Evolutionary conservation across 139 green algal species (phyloP), one percentile per base, ranked within the genome.

Genomic region (Axilococcus clingmanii): DNA sequence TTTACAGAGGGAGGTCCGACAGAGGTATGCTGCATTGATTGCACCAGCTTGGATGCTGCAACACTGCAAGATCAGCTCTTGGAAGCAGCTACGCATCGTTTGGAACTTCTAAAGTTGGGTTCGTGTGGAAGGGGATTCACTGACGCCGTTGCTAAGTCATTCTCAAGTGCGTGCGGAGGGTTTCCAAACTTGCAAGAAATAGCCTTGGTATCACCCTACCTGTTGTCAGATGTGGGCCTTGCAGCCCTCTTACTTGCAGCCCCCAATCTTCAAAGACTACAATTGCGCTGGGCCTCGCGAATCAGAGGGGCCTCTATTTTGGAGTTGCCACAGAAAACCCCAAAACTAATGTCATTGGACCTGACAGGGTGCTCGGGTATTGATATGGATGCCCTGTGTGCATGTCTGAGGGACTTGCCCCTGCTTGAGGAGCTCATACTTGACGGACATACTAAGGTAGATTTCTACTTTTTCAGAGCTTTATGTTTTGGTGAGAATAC

Each of bases 91-190:
- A 19, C 14, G 15, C 6, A 4, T 43, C 57, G 66, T 52, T 57
- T 87, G 34, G 67, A 80, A 68, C 50, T 52, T 5, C 45, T 88
- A 23, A 67, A 83, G 52, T 60, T 88, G 17, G 61, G 67, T 2
- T 65, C 66, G 15, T 86, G 77, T 57, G 80, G 80, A 2, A 59
- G 77, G 0, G 72, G 75, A 7, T 68, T 88, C 5, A 64, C 55
- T 6, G 75, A 84, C 32, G 59, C 47, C 7, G 59, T 68, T 12
- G 79, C 72, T 5, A 43, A 27, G 7, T 38, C 35, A 19, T 25
- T 74, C 28, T 48, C 51, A 28, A 19, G 6, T 37, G 44, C 29
- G 11, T 54, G 52, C 3, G 57, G 15, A 30, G 8, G 7, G 12
- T 37, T 53, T 31, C 28, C 47, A 31, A 40, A 27, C 9, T 52